These are phyloP conservation scores for Phytophthora agathidicida DNA, from an alignment of 352 stramenopile genomes.

Conservation along the genomic window DNA sequence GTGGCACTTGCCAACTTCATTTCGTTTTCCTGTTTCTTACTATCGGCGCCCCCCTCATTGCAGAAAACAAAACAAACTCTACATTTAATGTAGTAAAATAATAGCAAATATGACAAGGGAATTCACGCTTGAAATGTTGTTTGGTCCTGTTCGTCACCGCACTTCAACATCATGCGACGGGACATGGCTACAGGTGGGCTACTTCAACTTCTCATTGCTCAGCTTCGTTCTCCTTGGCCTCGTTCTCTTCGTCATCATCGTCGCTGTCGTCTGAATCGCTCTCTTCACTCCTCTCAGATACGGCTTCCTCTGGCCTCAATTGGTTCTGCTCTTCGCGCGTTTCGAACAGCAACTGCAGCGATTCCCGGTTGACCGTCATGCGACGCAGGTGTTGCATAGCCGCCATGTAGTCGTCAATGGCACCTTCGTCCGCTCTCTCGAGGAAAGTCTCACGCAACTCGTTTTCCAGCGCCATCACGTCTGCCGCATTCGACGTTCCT, in stretches of 20 bases:
- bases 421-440: conserved; percentile 54
- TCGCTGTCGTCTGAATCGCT: conserved; percentile 40
- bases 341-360: conserved; percentile 20
- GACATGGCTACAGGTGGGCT: not conserved
- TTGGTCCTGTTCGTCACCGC: not conserved
- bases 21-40: conserved; percentile 14
- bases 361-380: conserved; percentile 41
- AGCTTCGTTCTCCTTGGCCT: conserved; percentile 19
- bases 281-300: conserved; percentile 33
- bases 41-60: conserved; percentile 27
- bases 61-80: conserved; percentile 31
- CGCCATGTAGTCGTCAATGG: conserved; percentile 74
- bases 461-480: conserved; percentile 67
- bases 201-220: conserved; percentile 30
- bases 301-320: not conserved
- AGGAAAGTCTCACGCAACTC: conserved; percentile 70
- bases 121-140: conserved; percentile 9
- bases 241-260: conserved; percentile 17
- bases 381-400: conserved; percentile 70
- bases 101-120: conserved; percentile 26
- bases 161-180: conserved; percentile 12
- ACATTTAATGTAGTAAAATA: conserved; percentile 29
- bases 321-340: conserved; percentile 10
- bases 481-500: conserved; percentile 9
- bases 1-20: conserved; percentile 3